A percentile compares a stretch with the other conserved stretches of the same genome.
Conservation (phyloP, 495 filamentous ascomycete species). For the Daldinia grandis region DNA sequence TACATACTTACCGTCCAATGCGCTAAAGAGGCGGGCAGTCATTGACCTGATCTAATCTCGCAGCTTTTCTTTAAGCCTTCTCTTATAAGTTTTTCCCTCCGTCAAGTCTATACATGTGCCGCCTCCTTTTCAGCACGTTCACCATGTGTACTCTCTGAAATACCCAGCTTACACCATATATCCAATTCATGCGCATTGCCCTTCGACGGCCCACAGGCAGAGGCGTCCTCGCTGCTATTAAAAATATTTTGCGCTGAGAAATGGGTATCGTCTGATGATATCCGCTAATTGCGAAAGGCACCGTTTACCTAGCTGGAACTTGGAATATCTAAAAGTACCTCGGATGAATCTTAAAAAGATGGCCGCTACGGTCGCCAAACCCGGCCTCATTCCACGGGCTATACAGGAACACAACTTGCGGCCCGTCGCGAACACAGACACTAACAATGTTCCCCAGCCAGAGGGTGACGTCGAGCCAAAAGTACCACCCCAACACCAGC, state of each 20-base stretch:
- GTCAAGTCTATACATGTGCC: background rate
- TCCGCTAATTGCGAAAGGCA: constrained; percentile 30
- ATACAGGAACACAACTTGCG: constrained; percentile 36
- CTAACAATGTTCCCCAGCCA: constrained; percentile 20
- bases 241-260: constrained; percentile 13
- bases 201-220: background rate
- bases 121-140: constrained; percentile 9
- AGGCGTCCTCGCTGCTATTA: constrained; percentile 5
- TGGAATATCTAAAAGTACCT: constrained; percentile 9
- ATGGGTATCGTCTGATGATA: constrained; percentile 32
- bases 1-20: background rate
- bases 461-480: constrained; percentile 37
- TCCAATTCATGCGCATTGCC: background rate
- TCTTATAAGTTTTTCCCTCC: background rate
- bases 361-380: constrained; percentile 44
- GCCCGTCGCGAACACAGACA: constrained; percentile 16
- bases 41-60: background rate
- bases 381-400: constrained; percentile 37
- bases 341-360: constrained; percentile 44
- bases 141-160: constrained; percentile 21
- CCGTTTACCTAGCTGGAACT: constrained; percentile 3
- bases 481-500: constrained; percentile 46
- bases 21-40: background rate
- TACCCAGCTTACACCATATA: constrained; percentile 1
- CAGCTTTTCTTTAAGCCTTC: background rate